Base-by-base conservation (phyloP, 2,329 filamentous ascomycete genomes). In the Stemphylium vesicarium region DNA sequence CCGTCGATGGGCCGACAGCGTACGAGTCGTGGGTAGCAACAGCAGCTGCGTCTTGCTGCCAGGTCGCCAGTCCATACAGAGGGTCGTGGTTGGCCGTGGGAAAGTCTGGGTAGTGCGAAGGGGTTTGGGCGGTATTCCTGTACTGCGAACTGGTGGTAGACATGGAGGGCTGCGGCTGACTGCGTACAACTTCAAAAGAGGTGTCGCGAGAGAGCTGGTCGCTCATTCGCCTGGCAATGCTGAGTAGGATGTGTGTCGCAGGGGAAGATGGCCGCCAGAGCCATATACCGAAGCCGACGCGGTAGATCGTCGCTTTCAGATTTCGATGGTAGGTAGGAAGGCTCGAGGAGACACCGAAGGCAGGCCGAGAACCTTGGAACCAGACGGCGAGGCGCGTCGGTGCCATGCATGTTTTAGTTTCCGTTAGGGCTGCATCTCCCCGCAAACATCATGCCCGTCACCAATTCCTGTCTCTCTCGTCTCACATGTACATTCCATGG, bases 61-160 rank as follows among this genome's bases (percentile, higher is more conserved):
- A 73, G 58, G 66, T 52, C 33, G 63, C 57, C 42, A 68, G 60
- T 32, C 64, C 63, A 57, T 65, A 66, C 48, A 68, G 52, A 43
- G 68, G 62, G 33, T 69, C 66, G 57, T 68, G 58, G 52, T 47
- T 50, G 57, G 48, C 55, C 38, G 58, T 47, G 46, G 61, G 50
- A 45, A 65, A 58, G 42, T 63, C 46, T 40, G 63, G 66, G 65
- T 69, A 68, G 64, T 68, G 69, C 59, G 68, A 66, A 50, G 61
- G 62, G 50, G 62, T 56, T 57, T 60, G 44, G 57, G 65, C 62
- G 40, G 64, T 57, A 63, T 60, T 64, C 59, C 66, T 60, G 69
- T 70, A 68, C 57, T 69, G 65, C 62, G 70, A 62, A 42, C 50
- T 53, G 51, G 67, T 69, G 63, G 68, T 59, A 40, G 68, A 64